Evolutionary conservation across 140 eudicot species (phyloP).

Genomic region (Bidens hawaiensis): DNA sequence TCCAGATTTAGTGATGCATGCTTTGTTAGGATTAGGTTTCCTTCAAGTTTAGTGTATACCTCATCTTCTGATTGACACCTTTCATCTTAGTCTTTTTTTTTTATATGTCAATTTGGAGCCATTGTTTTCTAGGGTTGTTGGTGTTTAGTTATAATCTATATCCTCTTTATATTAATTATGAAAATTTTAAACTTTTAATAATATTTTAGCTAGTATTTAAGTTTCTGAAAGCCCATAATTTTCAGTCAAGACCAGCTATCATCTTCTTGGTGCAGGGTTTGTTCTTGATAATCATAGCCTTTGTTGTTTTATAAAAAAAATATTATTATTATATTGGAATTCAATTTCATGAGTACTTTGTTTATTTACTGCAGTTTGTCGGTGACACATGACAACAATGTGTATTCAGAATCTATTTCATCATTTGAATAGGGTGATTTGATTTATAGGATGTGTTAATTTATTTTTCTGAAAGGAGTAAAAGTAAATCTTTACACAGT

Average conservation of each 20-base stretch:
- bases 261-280: slow-evolving; percentile 22
- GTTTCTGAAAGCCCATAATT: slow-evolving; percentile 20
- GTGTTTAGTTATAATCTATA: slow-evolving; percentile 30
- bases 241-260: slow-evolving; percentile 15
- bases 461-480: not conserved
- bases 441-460: slow-evolving; percentile 7
- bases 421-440: slow-evolving; percentile 2
- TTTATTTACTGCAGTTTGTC: not conserved
- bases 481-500: slow-evolving; percentile 1
- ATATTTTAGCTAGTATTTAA: slow-evolving; percentile 13
- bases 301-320: slow-evolving; percentile 3
- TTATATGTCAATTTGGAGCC: slow-evolving; percentile 23
- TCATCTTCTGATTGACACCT: slow-evolving; percentile 24
- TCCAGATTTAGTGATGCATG: slow-evolving; percentile 35
- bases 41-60: slow-evolving; percentile 24
- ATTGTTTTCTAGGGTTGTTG: slow-evolving; percentile 35
- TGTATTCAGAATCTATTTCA: slow-evolving; percentile 1
- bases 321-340: not conserved
- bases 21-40: slow-evolving; percentile 17
- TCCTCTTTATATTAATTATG: slow-evolving; percentile 4
- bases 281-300: slow-evolving; percentile 11
- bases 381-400: slow-evolving; percentile 2
- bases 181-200: not conserved
- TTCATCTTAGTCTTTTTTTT: slow-evolving; percentile 7
- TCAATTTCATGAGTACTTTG: not conserved